Evolutionary conservation across 352 stramenopile genomes (phyloP).

Genomic region (Pythium chondricola): DNA sequence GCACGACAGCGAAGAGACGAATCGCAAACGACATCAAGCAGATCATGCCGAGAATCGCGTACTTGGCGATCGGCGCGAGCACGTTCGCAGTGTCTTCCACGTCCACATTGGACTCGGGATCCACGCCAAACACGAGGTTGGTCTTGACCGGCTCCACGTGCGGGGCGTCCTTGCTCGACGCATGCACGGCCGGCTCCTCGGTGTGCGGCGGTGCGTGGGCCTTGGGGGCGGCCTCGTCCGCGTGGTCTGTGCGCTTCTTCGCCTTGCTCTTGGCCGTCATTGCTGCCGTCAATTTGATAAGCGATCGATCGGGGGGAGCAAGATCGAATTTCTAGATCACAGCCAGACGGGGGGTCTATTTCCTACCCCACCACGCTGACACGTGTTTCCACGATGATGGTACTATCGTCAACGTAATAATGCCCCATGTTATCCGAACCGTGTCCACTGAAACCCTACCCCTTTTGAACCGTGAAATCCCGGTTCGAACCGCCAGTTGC

Average conservation of each 20-base stretch:
- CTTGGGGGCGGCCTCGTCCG: slow-evolving; percentile 16
- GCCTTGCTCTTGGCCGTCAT: slow-evolving; percentile 59
- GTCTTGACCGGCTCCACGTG: slow-evolving; percentile 9
- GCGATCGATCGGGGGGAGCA: slow-evolving; percentile 5
- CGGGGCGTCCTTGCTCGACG: background rate
- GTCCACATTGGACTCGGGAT: slow-evolving; percentile 46
- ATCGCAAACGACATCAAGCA: slow-evolving; percentile 92
- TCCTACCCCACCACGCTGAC: slow-evolving; percentile 6
- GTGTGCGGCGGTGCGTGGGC: background rate
- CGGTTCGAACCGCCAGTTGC: slow-evolving; percentile 8
- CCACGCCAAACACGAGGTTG: slow-evolving; percentile 53
- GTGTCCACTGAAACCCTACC: slow-evolving; percentile 1
- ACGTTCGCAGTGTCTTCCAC: slow-evolving; percentile 68
- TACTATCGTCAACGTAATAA: slow-evolving; percentile 3
- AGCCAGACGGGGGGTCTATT: slow-evolving; percentile 4
- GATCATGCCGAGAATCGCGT: slow-evolving; percentile 89
- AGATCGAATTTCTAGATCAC: slow-evolving; percentile 9
- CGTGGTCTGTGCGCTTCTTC: slow-evolving; percentile 29
- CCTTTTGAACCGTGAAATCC: background rate
- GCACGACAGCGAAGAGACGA: slow-evolving; percentile 90
- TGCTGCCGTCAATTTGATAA: slow-evolving; percentile 1
- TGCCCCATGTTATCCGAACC: slow-evolving; percentile 7
- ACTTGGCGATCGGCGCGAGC: slow-evolving; percentile 81
- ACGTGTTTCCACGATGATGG: slow-evolving; percentile 3
- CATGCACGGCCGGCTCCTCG: slow-evolving; percentile 2